phyloP scores from a whole-genome alignment of 805 yeast genomes.

The Candida corydali region DNA sequence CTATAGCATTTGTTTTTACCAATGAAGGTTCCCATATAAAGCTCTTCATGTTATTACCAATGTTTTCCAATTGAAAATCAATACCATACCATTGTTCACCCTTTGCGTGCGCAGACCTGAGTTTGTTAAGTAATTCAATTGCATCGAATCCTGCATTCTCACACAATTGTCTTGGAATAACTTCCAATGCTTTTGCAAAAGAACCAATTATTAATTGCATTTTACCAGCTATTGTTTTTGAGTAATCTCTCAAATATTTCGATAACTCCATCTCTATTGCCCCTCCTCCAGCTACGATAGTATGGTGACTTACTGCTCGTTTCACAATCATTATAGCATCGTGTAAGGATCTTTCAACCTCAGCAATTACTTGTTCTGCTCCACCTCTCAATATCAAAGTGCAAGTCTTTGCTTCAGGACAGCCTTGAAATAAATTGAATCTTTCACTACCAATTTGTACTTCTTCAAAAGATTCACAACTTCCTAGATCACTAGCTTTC shows the following conservation, averaged over 20 bases:
- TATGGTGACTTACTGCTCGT: conserved; percentile 82
- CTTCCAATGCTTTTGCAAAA: conserved; percentile 90
- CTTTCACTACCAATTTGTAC: conserved; percentile 95
- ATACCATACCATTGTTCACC: conserved; percentile 92
- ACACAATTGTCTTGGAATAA: conserved; percentile 95
- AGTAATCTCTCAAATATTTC: conserved; percentile 77
- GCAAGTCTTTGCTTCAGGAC: conserved; percentile 90
- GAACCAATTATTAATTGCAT: conserved; percentile 91
- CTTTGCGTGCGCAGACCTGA: conserved; percentile 91
- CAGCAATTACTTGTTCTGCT: conserved; percentile 96
- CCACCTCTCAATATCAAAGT: conserved; percentile 94
- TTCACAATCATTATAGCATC: conserved; percentile 99
- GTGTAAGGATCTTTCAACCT: conserved; percentile 94
- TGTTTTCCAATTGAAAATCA: conserved; percentile 79
- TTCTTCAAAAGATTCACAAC: conserved; percentile 85
- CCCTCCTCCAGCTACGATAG: conserved; percentile 97
- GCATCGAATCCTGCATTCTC: conserved; percentile 99
- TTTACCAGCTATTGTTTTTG: conserved; percentile 89
- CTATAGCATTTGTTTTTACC: conserved; percentile 89
- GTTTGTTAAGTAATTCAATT: conserved; percentile 84
- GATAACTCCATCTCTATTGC: conserved; percentile 98
- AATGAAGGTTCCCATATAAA: conserved; percentile 98
- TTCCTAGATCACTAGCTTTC: conserved; percentile 68
- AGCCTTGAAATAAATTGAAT: conserved; percentile 87
- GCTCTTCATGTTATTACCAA: conserved; percentile 77